Conservation (phyloP, 73 alveolate species). For the Paramecium primaurelia region DNA sequence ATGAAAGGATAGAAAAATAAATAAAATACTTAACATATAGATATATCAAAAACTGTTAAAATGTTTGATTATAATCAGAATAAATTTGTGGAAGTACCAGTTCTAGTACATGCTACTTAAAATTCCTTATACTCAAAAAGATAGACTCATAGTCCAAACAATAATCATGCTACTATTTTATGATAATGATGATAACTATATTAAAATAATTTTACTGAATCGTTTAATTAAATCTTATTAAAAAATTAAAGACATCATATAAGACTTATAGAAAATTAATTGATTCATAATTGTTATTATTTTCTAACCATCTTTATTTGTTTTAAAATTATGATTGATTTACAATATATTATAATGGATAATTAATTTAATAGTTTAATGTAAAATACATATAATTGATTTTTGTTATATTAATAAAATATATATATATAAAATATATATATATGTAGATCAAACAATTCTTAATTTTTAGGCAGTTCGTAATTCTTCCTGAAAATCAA, state of each 20-base stretch:
- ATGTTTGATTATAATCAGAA: background rate
- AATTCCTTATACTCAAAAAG: background rate
- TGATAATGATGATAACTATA: background rate
- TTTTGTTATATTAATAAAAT: too few species aligned
- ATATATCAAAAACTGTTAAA: background rate
- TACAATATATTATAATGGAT: too few species aligned
- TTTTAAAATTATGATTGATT: too few species aligned
- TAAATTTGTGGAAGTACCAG: background rate
- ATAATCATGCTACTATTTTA: background rate
- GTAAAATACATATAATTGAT: too few species aligned
- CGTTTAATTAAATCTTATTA: background rate
- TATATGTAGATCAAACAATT: background rate
- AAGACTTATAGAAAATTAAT: too few species aligned
- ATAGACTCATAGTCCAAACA: background rate
- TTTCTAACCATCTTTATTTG: too few species aligned
- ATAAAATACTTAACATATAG: background rate
- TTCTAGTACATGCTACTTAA: background rate
- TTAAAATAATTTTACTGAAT: background rate
- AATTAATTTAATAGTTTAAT: background rate
- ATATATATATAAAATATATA: background rate
- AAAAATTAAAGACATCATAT: too few species aligned
- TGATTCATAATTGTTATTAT: too few species aligned
- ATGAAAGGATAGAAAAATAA: background rate
- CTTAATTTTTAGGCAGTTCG: background rate
- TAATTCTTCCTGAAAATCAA: background rate